Percentiles rank a stretch among this genome's conserved stretches.
Conservation (phyloP, 148 eudicot species). For the Limonium bicolor region DNA sequence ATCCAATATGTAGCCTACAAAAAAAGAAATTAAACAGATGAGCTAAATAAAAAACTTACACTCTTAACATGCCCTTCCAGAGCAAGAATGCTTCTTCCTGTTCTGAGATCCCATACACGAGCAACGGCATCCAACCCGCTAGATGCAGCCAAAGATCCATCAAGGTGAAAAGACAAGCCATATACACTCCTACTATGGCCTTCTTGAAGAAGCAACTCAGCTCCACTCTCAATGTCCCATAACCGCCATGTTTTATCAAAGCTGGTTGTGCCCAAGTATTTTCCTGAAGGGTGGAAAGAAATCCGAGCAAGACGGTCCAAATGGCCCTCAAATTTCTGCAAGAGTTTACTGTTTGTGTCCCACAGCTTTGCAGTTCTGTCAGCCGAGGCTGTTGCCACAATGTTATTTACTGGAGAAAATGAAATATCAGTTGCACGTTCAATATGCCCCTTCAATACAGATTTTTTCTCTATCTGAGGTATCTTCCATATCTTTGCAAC, state of each 20-base stretch:
- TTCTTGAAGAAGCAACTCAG: slow-evolving; percentile 92
- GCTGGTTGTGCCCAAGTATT: slow-evolving; percentile 87
- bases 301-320: slow-evolving; percentile 84
- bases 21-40: background rate
- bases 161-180: slow-evolving; percentile 71
- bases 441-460: slow-evolving; percentile 73
- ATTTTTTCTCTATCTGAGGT: slow-evolving; percentile 53
- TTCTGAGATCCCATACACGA: slow-evolving; percentile 92
- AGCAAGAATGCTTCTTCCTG: slow-evolving; percentile 88
- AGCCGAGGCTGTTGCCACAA: slow-evolving; percentile 83
- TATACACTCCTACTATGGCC: slow-evolving; percentile 94
- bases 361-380: slow-evolving; percentile 79
- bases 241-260: slow-evolving; percentile 96
- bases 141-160: slow-evolving; percentile 86
- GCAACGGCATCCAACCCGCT: slow-evolving; percentile 88
- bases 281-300: slow-evolving; percentile 86
- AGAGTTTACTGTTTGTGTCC: slow-evolving; percentile 45
- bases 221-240: slow-evolving; percentile 79
- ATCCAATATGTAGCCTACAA: background rate
- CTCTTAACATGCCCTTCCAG: slow-evolving; percentile 92
- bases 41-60: slow-evolving; percentile 44
- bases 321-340: slow-evolving; percentile 72
- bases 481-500: slow-evolving; percentile 88
- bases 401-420: slow-evolving; percentile 58
- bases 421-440: slow-evolving; percentile 75